Evolutionary conservation across 2,329 filamentous ascomycete genomes (phyloP).

Genomic region (Podosphaera fusca): DNA sequence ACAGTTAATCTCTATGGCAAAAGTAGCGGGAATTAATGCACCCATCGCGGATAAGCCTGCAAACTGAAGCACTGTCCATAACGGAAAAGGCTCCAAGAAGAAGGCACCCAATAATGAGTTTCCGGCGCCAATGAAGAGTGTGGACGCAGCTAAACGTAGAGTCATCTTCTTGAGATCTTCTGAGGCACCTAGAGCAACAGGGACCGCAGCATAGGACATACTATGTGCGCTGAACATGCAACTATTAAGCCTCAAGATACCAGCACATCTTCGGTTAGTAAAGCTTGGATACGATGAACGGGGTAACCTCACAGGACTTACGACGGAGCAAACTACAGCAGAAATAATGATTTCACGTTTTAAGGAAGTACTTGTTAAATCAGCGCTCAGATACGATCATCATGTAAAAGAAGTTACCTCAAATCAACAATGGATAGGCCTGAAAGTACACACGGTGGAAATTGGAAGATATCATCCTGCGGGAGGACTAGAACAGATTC

Average conservation of each 20-base stretch:
- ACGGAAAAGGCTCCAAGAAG: not conserved
- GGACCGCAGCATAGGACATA: not conserved
- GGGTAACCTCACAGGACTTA: not conserved
- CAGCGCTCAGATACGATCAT: not conserved
- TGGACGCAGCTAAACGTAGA: not conserved
- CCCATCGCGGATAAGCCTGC: not conserved
- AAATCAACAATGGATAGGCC: not conserved
- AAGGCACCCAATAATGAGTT: not conserved
- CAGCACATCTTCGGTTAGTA: not conserved
- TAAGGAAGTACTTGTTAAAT: not conserved
- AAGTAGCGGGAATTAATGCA: not conserved
- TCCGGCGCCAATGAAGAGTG: not conserved
- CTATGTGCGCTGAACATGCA: not conserved
- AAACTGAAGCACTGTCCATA: not conserved
- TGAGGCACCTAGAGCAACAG: not conserved
- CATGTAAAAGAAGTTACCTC: conserved; percentile 1
- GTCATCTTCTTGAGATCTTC: not conserved
- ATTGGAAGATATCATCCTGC: not conserved
- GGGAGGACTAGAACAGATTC: not conserved
- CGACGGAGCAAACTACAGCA: not conserved
- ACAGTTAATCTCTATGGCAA: not conserved
- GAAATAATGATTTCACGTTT: not conserved
- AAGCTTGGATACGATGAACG: not conserved
- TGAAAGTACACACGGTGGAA: not conserved
- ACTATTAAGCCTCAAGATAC: not conserved